A percentile compares a stretch with the other conserved stretches of the same genome.
phyloP scores from a whole-genome alignment of 768 basidiomycete genomes.

The Kwoniella bestiolae region DNA sequence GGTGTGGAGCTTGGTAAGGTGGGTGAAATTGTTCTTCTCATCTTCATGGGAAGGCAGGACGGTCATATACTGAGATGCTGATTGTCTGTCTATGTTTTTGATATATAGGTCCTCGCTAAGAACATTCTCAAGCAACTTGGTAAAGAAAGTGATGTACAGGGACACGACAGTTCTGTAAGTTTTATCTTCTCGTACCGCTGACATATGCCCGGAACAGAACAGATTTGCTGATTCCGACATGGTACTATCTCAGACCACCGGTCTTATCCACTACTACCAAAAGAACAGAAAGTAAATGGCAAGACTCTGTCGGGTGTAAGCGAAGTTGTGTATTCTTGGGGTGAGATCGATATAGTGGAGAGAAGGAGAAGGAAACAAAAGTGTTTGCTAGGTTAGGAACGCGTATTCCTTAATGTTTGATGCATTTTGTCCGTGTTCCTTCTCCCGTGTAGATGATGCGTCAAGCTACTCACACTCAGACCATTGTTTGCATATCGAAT shows the following conservation, averaged over 20 bases:
- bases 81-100: background rate
- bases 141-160: slow-evolving; percentile 65
- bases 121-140: slow-evolving; percentile 86
- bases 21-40: slow-evolving; percentile 5
- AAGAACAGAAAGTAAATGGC: slow-evolving; percentile 65
- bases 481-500: too few relatives aligned
- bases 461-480: too few relatives aligned
- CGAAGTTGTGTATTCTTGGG: too few relatives aligned
- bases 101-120: slow-evolving; percentile 77
- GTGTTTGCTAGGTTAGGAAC: too few relatives aligned
- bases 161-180: slow-evolving; percentile 82
- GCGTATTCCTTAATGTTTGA: slow-evolving; percentile 1
- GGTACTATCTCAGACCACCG: slow-evolving; percentile 71
- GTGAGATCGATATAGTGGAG: background rate
- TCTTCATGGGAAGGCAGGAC: background rate
- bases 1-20: slow-evolving; percentile 95
- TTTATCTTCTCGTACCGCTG: background rate
- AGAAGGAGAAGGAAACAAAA: background rate
- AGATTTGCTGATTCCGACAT: background rate
- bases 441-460: too few relatives aligned
- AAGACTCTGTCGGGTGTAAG: too few relatives aligned
- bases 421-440: background rate
- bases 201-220: background rate
- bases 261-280: slow-evolving; percentile 96
- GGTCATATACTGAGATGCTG: background rate